A percentile compares a stretch with the other conserved stretches of the same genome.
These are phyloP conservation scores for Coniochaeta hoffmannii DNA, from an alignment of 2,329 filamentous ascomycete genomes.

Conservation along the genomic window DNA sequence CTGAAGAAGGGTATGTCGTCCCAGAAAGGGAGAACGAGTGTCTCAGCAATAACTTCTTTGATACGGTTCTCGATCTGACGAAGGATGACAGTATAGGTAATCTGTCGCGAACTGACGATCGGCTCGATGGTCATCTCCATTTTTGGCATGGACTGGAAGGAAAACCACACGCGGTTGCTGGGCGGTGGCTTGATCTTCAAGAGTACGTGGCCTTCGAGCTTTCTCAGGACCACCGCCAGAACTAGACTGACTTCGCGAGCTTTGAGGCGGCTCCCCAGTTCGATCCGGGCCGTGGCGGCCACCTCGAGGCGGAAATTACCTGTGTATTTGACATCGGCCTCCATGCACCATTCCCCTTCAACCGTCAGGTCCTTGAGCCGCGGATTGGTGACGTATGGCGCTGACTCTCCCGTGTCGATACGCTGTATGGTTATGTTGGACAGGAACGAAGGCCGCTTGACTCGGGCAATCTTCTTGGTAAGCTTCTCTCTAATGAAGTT, in stretches of 20 bases:
- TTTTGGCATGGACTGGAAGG: conserved; percentile 88
- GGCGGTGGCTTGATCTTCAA: conserved; percentile 90
- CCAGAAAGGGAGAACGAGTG: conserved; percentile 88
- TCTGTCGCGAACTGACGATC: conserved; percentile 89
- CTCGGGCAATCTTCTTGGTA: conserved; percentile 90
- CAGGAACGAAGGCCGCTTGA: conserved; percentile 86
- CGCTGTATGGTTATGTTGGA: conserved; percentile 74
- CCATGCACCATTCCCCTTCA: conserved; percentile 81
- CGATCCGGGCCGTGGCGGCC: conserved; percentile 85
- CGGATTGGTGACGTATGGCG: conserved; percentile 83
- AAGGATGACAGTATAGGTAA: conserved; percentile 88
- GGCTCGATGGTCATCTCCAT: conserved; percentile 93
- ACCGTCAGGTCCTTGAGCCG: conserved; percentile 83
- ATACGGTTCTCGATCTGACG: conserved; percentile 92
- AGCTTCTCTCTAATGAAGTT: conserved; percentile 76
- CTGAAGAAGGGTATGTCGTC: conserved; percentile 89
- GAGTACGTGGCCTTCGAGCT: conserved; percentile 75
- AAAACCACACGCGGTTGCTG: conserved; percentile 93
- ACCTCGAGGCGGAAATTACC: conserved; percentile 88
- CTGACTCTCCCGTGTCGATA: conserved; percentile 79
- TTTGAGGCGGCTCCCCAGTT: conserved; percentile 83
- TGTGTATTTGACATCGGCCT: conserved; percentile 81
- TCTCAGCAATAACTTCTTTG: conserved; percentile 88
- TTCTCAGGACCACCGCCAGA: conserved; percentile 77
- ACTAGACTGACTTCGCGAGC: conserved; percentile 83